phyloP scores from a whole-genome alignment of 139 green algal genomes.

The Chlamydomonas eustigma region DNA sequence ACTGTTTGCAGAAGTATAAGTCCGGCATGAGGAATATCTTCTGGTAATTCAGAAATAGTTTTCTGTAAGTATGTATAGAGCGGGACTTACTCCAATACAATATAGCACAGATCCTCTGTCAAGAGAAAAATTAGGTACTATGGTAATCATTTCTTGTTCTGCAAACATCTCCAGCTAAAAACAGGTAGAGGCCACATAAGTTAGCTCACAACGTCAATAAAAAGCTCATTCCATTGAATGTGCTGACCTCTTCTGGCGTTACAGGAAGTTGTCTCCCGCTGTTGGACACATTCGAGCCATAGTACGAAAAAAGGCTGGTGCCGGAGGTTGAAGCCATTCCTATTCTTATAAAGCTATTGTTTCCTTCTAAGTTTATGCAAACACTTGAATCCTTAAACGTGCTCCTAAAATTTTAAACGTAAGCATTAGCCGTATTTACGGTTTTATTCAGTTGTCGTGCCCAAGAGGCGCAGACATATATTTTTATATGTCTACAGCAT shows the following conservation, averaged over 20 bases:
- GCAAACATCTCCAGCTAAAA: slow-evolving; percentile 86
- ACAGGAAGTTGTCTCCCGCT: slow-evolving; percentile 2
- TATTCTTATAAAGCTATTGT: too few relatives aligned
- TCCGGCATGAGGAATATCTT: background rate
- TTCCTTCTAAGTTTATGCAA: too few relatives aligned
- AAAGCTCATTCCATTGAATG: background rate
- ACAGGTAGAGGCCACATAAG: background rate
- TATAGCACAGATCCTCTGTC: slow-evolving; percentile 31
- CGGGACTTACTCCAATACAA: slow-evolving; percentile 57
- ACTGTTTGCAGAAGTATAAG: background rate
- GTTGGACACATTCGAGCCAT: background rate
- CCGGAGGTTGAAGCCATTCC: background rate
- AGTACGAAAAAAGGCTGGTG: slow-evolving; percentile 12
- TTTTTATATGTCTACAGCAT: too few relatives aligned
- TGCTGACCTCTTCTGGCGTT: slow-evolving; percentile 16
- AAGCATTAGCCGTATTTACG: too few relatives aligned
- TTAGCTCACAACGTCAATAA: background rate
- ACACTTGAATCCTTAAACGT: too few relatives aligned
- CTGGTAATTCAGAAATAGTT: background rate
- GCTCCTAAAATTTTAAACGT: too few relatives aligned
- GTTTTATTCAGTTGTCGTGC: too few relatives aligned
- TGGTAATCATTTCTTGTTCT: slow-evolving; percentile 72
- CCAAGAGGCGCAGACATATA: too few relatives aligned
- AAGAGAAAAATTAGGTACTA: slow-evolving; percentile 83
- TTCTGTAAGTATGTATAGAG: background rate